Evolutionary conservation across 495 filamentous ascomycete genomes (phyloP).

Genomic region (Neurospora sp.): DNA sequence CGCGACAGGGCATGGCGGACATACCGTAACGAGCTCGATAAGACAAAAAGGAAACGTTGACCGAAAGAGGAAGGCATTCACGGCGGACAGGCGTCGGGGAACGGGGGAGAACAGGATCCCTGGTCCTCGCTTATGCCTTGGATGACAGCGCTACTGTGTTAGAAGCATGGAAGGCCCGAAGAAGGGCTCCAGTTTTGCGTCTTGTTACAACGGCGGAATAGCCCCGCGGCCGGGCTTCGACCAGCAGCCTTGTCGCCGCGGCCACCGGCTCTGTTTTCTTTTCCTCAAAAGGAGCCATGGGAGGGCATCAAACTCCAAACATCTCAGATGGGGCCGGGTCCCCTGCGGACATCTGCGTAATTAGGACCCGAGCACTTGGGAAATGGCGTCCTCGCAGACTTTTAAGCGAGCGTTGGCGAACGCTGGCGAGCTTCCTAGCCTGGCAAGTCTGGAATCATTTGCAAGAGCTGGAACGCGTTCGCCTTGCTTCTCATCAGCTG

Average conservation of each 20-base stretch:
- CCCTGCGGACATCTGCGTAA: background rate
- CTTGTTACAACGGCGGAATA: background rate
- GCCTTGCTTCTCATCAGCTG: background rate
- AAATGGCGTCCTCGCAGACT: background rate
- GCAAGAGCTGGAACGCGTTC: background rate
- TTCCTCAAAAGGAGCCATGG: background rate
- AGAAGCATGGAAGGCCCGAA: background rate
- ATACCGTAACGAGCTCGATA: background rate
- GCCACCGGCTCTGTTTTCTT: background rate
- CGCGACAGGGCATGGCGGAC: background rate
- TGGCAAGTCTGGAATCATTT: background rate
- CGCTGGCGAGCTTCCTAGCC: background rate
- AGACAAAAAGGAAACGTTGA: background rate
- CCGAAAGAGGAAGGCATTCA: background rate
- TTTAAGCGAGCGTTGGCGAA: background rate
- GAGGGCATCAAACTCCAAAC: background rate
- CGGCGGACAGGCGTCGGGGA: background rate
- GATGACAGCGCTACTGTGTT: background rate
- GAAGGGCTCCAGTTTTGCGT: background rate
- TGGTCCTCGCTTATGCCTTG: background rate
- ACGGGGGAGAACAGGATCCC: background rate
- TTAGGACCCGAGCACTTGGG: background rate
- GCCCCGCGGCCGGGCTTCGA: background rate
- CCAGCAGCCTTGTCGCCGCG: background rate
- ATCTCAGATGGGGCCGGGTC: background rate